Evolutionary conservation across 768 basidiomycete species (phyloP), one percentile per base, ranked within the genome.

Genomic region (Russula vinacea): DNA sequence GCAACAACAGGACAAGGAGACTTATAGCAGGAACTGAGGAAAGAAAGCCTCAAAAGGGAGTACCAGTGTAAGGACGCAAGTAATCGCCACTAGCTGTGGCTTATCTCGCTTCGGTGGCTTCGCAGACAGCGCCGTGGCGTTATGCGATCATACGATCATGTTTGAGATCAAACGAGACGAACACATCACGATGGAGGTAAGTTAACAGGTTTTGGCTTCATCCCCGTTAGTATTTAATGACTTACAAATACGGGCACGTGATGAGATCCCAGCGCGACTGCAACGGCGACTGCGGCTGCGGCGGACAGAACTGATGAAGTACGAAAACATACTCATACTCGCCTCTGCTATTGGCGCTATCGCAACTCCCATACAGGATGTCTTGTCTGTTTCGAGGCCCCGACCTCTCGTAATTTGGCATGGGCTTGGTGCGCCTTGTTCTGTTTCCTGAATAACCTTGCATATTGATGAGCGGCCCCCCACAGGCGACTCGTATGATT

Each of bases 341-440:
- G 39, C 54, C 14, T 65, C 51, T 13, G 29, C 37, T 16, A 37
- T 66, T 11, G 49, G 37, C 19, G 39, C 32, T 22, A 26, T 57
- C 5, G 64, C 65, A 29, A 44, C 54, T 3, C 64, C 67, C 14
- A 17, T 26, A 5, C 66, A 67, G 37, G 44, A 67, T 65, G 58
- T 65, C 3, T 22, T 67, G 5, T 26, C n/a, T 0, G 1, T 47
- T 10, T 56, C 64, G 5, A 56, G 47, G n/a, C 63, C 66, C 3
- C 78, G 86, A 29, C 86, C 88, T 9, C 77, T 90, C 22, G 88
- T 90, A 33, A 74, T 90, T 56, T 90, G 89, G 89, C 89, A 90
- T 74, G 89, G 89, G 39, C 71, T 90, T 66, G 84, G 81, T 80
- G 47, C n/a, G 70, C 62, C 44, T 17, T 17, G 13, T 33, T 60